phyloP scores from a whole-genome alignment of 2,329 filamentous ascomycete species.

The Cryphonectria parasitica region DNA sequence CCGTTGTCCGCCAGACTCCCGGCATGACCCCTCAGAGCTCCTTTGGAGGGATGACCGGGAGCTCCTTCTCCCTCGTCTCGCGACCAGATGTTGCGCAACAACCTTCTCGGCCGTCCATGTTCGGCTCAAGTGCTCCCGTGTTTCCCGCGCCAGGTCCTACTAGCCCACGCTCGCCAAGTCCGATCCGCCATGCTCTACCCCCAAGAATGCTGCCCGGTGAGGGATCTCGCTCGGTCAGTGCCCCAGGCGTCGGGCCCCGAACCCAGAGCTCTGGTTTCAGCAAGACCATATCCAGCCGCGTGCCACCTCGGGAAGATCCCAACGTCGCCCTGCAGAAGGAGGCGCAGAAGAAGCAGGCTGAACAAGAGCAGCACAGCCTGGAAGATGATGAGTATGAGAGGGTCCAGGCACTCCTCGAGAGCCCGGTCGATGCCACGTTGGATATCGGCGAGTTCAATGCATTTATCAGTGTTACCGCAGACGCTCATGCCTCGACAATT shows the following conservation, averaged over 20 bases:
- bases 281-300: slow-evolving; percentile 46
- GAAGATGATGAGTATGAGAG: slow-evolving; percentile 74
- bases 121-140: slow-evolving; percentile 59
- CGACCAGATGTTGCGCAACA: slow-evolving; percentile 49
- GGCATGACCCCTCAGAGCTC: slow-evolving; percentile 62
- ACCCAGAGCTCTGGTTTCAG: slow-evolving; percentile 35
- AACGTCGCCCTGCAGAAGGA: slow-evolving; percentile 56
- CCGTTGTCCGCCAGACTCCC: slow-evolving; percentile 49
- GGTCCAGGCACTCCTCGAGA: slow-evolving; percentile 66
- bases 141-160: slow-evolving; percentile 58
- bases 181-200: slow-evolving; percentile 63
- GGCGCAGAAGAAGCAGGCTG: slow-evolving; percentile 58
- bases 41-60: slow-evolving; percentile 54
- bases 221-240: slow-evolving; percentile 60
- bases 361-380: slow-evolving; percentile 60
- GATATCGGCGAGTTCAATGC: slow-evolving; percentile 71
- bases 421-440: slow-evolving; percentile 64
- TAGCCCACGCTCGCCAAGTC: slow-evolving; percentile 75
- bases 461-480: slow-evolving; percentile 57
- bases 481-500: slow-evolving; percentile 57
- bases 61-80: slow-evolving; percentile 51
- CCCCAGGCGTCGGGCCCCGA: slow-evolving; percentile 52
- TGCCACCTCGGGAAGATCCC: slow-evolving; percentile 47
- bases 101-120: slow-evolving; percentile 47
- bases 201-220: slow-evolving; percentile 54